Base-by-base conservation (phyloP, 805 yeast genomes). In the Cyberlindnera saturnus region DNA sequence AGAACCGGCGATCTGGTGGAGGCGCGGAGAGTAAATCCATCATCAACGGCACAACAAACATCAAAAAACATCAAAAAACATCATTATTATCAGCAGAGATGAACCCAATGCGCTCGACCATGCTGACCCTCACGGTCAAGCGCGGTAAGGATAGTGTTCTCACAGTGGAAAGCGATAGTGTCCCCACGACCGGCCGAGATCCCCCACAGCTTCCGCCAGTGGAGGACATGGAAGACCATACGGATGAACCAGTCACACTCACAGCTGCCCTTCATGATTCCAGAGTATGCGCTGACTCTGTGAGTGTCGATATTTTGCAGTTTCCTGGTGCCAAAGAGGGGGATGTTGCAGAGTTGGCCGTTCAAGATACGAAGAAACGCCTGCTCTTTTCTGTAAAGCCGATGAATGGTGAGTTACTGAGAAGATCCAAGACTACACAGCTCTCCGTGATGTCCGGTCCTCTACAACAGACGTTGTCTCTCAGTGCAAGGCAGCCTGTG, bases 271-370 rank as follows among this genome's bases (percentile, higher is more conserved):
- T 86, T 52, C 97, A 90, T 56, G 96, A 89, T 48, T 52, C 75
- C 4, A 64, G 86, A 19, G 67, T 74, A 0, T 76, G 81, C 1
- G 35, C 66, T 1, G 81, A 79, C 32, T 77, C 76, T 32, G 85
- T 89, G 3, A 60, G 83, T 37, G 55, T 89, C 2, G 90, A 87
- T 55, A 62, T 80, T 16, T 55, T 67, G 0, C 64, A 77, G 4
- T 50, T 86, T 0, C 83, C 86, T 0, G 84, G 82, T 1, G 75
- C 86, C 1, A 67, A 68, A 42, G 79, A 72, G n/a, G 96, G 95
- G 15, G 86, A 84, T 55, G 63, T 86, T 7, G 90, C 87, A 18
- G 95, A 87, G 59, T 54, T 85, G 36, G 32, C 43, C 11, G 68
- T 74, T 26, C 67, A 64, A 40, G 56, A 55, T 34, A 26, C 42